Conservation (phyloP, 768 basidiomycete species). For the Naganishia vaughanmartiniae region DNA sequence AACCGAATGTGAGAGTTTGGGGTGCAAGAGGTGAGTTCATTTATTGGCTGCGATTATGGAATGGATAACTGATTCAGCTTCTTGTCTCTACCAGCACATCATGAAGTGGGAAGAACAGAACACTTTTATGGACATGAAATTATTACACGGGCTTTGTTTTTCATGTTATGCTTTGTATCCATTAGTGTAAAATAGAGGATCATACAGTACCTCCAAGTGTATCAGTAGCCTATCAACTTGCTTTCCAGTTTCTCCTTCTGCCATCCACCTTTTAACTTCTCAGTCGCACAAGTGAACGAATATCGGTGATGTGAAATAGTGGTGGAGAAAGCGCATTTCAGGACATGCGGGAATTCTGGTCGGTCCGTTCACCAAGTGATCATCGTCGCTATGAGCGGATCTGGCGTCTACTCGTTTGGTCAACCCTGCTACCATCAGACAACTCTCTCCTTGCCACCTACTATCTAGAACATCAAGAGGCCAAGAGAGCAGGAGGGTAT, state of each 20-base stretch:
- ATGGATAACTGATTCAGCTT: too few relatives aligned
- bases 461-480: background rate
- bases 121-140: too few relatives aligned
- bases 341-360: background rate
- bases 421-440: background rate
- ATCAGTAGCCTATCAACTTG: background rate
- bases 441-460: background rate
- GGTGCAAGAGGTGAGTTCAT: background rate
- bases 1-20: background rate
- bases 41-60: too few relatives aligned
- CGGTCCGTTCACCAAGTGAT: background rate
- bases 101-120: too few relatives aligned
- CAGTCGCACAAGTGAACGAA: too few relatives aligned
- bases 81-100: too few relatives aligned
- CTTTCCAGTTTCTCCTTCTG: background rate
- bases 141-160: too few relatives aligned
- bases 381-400: background rate
- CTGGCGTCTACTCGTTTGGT: background rate
- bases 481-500: background rate
- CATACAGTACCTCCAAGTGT: background rate
- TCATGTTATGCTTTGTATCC: background rate
- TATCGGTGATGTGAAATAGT: too few relatives aligned
- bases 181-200: background rate
- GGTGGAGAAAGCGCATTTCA: too few relatives aligned
- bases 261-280: too few relatives aligned